Conservation (phyloP, 371 early-diverging fungal genomes). For the Mucor irregularis region DNA sequence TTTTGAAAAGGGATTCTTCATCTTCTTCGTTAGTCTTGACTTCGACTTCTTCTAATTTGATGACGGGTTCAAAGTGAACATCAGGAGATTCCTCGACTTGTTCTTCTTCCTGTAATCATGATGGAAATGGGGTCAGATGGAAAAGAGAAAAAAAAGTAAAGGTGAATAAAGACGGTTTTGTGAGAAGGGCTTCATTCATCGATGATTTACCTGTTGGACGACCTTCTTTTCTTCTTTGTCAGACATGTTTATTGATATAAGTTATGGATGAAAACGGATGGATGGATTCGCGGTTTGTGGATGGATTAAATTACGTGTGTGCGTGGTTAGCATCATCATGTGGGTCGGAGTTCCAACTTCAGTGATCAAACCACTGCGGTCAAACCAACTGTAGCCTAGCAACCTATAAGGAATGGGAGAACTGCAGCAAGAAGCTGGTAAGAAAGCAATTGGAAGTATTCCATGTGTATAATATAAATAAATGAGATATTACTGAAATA, state of each 20-base stretch:
- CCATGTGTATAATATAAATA: no score
- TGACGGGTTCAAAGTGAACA: slow-evolving; percentile 95
- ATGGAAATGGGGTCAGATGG: background rate
- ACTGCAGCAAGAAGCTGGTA: no score
- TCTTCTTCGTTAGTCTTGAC: slow-evolving; percentile 96
- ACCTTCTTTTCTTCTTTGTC: slow-evolving; percentile 37
- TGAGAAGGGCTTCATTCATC: no score
- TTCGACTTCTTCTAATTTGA: slow-evolving; percentile 90
- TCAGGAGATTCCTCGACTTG: slow-evolving; percentile 87
- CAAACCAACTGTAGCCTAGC: no score
- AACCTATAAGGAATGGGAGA: no score
- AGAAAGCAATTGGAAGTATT: no score
- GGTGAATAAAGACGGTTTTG: background rate
- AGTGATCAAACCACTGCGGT: no score
- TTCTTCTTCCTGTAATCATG: slow-evolving; percentile 53
- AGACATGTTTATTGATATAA: slow-evolving; percentile 19
- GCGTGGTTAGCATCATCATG: no score
- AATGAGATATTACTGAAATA: no score
- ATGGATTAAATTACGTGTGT: no score
- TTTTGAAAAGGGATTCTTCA: slow-evolving; percentile 90
- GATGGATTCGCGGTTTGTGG: slow-evolving; percentile 27
- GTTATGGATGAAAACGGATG: slow-evolving; percentile 20
- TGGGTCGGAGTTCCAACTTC: no score
- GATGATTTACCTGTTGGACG: slow-evolving; percentile 30
- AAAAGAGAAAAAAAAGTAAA: slow-evolving; percentile 1